These are phyloP conservation scores for Nakaseomyces uthaithaninus DNA, from an alignment of 1,139 yeast genomes.

Conservation along the genomic window DNA sequence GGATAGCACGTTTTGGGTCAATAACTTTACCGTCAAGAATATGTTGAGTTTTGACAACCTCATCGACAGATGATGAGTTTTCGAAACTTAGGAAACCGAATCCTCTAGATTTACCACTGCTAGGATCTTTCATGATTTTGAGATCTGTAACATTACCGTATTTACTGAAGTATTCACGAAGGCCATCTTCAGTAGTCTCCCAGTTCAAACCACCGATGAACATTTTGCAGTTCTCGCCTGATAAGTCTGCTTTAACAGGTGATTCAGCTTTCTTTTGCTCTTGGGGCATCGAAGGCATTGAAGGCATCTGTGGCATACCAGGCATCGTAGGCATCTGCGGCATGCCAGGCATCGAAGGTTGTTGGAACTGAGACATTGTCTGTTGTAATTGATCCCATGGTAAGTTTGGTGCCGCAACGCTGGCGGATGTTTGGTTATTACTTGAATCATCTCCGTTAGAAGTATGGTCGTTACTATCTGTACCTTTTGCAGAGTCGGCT, in stretches of 20 bases:
- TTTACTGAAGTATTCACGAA: constrained; percentile 75
- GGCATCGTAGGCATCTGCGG: constrained; percentile 6
- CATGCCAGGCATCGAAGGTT: constrained; percentile 22
- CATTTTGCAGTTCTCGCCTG: constrained; percentile 76
- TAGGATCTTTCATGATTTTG: constrained; percentile 87
- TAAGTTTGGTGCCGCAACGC: constrained; percentile 19
- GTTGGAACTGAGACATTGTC: constrained; percentile 35
- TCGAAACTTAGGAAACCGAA: constrained; percentile 91
- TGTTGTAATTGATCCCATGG: constrained; percentile 31
- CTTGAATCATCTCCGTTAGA: neutral
- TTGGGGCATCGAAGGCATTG: neutral
- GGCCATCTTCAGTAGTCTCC: constrained; percentile 89
- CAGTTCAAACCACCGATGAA: constrained; percentile 97
- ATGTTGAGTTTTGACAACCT: constrained; percentile 81
- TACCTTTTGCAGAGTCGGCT: constrained; percentile 9
- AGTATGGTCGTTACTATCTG: constrained; percentile 6
- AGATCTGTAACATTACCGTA: constrained; percentile 87
- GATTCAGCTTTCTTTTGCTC: neutral
- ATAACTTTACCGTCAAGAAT: constrained; percentile 92
- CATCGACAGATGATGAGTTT: constrained; percentile 75
- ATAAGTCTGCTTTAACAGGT: constrained; percentile 35
- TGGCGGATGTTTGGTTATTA: neutral
- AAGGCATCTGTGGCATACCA: neutral
- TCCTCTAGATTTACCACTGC: constrained; percentile 91
- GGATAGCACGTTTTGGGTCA: constrained; percentile 97